Conservation (phyloP, 2,329 filamentous ascomycete genomes). For the Aspergillus sp. region DNA sequence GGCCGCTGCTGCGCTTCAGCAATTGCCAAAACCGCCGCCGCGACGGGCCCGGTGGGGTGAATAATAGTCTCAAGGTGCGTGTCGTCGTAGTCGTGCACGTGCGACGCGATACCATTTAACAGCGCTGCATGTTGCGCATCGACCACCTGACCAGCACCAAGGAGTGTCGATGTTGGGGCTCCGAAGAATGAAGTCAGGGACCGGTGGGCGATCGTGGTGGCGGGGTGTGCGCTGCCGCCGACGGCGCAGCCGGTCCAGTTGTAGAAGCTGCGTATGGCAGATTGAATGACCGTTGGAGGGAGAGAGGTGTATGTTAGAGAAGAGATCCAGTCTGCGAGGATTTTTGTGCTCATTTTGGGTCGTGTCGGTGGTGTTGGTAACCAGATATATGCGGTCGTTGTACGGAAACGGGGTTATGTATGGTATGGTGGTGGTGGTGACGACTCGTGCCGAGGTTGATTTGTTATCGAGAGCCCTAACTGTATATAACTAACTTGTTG, state of each 20-base stretch:
- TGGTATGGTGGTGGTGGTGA: no score
- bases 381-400: no score
- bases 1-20: slow-evolving; percentile 32
- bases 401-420: no score
- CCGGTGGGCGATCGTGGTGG: slow-evolving; percentile 32
- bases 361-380: background rate
- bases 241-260: slow-evolving; percentile 50
- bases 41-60: slow-evolving; percentile 47
- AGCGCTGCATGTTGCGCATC: slow-evolving; percentile 46
- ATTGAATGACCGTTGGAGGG: slow-evolving; percentile 33
- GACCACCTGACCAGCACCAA: slow-evolving; percentile 20
- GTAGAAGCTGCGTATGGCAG: slow-evolving; percentile 44
- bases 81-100: slow-evolving; percentile 52
- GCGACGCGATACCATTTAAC: slow-evolving; percentile 48
- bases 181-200: slow-evolving; percentile 34
- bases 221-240: slow-evolving; percentile 42
- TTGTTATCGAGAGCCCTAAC: no score
- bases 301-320: slow-evolving; percentile 36
- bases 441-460: no score
- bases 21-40: slow-evolving; percentile 38
- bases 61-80: slow-evolving; percentile 51
- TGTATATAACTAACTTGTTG: no score
- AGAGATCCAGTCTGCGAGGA: slow-evolving; percentile 38
- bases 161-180: slow-evolving; percentile 27
- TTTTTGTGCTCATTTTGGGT: background rate